These are phyloP conservation scores for Microdochium trichocladiopsis DNA, from an alignment of 2,329 filamentous ascomycete species.

Conservation along the genomic window DNA sequence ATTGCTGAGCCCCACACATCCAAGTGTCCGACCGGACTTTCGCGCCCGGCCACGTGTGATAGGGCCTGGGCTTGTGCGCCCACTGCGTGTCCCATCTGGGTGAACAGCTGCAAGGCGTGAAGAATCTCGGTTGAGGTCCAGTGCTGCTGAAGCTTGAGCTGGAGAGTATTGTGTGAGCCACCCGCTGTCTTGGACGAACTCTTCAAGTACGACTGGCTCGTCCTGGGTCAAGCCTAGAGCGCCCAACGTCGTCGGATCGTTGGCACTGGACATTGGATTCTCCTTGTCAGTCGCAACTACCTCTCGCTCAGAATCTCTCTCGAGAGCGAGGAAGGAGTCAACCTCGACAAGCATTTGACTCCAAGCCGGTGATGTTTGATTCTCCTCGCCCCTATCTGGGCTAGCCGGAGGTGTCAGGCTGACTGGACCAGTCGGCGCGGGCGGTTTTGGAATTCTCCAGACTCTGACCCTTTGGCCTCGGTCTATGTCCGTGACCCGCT, in stretches of 20 bases:
- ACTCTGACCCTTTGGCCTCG: conserved; percentile 67
- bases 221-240: conserved; percentile 63
- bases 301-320: conserved; percentile 58
- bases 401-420: conserved; percentile 26
- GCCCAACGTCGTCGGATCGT: conserved; percentile 61
- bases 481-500: conserved; percentile 61
- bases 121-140: conserved; percentile 23
- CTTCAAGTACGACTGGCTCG: conserved; percentile 77
- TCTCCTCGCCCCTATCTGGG: conserved; percentile 4
- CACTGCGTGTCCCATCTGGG: conserved; percentile 44
- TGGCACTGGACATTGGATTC: conserved; percentile 60
- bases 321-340: conserved; percentile 54
- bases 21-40: conserved; percentile 62
- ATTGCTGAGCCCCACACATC: conserved; percentile 79
- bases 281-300: conserved; percentile 57
- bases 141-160: conserved; percentile 18
- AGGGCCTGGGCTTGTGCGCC: conserved; percentile 60
- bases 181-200: conserved; percentile 54
- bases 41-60: conserved; percentile 67
- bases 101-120: conserved; percentile 23
- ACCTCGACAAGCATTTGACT: conserved; percentile 52
- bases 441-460: conserved; percentile 56
- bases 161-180: conserved; percentile 46
- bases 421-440: conserved; percentile 24
- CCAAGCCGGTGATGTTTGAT: conserved; percentile 22